A percentile compares a stretch with the other conserved stretches of the same genome.
Conservation (phyloP, 768 basidiomycete genomes). For the Hortiboletus campestris region DNA sequence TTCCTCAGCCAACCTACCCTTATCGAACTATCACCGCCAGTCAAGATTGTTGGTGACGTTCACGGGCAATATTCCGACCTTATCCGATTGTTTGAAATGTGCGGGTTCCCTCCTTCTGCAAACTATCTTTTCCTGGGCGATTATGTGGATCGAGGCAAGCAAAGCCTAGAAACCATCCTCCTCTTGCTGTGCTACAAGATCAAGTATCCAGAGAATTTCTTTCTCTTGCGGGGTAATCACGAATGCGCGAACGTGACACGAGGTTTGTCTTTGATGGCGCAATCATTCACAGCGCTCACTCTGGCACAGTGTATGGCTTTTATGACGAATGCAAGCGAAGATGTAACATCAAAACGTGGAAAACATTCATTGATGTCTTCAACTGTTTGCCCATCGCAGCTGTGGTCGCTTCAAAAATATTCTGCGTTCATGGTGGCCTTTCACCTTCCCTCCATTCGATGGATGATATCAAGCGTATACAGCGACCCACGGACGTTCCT, state of each 20-base stretch:
- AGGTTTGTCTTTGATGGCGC: conserved; percentile 52
- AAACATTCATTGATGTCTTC: conserved; percentile 99
- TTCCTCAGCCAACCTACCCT: conserved; percentile 96
- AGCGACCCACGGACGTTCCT: conserved; percentile 96
- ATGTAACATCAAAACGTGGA: conserved; percentile 99
- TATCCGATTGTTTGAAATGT: conserved; percentile 99
- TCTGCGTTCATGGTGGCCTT: conserved; percentile 96
- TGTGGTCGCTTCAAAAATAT: conserved; percentile 98
- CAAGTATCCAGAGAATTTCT: conserved; percentile 99
- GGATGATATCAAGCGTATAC: conserved; percentile 98
- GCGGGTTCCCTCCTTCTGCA: conserved; percentile 94
- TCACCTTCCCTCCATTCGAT: conserved; percentile 91
- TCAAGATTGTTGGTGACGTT: conserved; percentile 99
- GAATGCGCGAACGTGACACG: conserved; percentile 99
- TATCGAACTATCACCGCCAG: conserved; percentile 94
- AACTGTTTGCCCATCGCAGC: conserved; percentile 98
- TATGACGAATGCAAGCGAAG: conserved; percentile 99
- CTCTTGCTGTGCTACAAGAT: conserved; percentile 98
- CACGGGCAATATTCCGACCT: conserved; percentile 99
- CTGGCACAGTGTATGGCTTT: conserved; percentile 85
- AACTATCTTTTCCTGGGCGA: conserved; percentile 99
- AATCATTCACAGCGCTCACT: conserved; percentile 20
- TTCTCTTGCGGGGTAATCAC: conserved; percentile 95
- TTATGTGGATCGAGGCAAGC: conserved; percentile 98
- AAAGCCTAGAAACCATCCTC: conserved; percentile 96